These are phyloP conservation scores for Synchytrium microbalum DNA, from an alignment of 371 early-diverging fungal genomes.

Conservation along the genomic window DNA sequence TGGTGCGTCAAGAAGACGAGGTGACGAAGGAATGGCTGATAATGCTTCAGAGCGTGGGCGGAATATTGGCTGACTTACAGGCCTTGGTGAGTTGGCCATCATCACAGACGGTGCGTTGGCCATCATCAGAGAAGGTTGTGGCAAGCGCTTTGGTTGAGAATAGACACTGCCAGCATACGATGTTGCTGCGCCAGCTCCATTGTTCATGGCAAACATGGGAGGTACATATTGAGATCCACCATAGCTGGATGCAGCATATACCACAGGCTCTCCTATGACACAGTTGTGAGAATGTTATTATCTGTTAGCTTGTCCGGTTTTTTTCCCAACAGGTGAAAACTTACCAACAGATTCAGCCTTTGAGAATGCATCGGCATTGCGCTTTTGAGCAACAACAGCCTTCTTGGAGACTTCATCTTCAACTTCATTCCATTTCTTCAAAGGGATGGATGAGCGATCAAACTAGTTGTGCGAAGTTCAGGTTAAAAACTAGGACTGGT, in stretches of 20 bases:
- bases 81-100: not conserved
- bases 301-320: not conserved
- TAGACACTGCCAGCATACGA: not conserved
- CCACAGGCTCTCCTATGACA: not conserved
- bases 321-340: not conserved
- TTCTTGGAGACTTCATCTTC: constrained; percentile 28
- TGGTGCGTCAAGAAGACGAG: not conserved
- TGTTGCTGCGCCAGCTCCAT: not conserved
- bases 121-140: not conserved
- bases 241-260: not conserved
- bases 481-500: not conserved
- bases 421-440: constrained; percentile 82
- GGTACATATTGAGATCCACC: constrained; percentile 2
- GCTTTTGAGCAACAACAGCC: not conserved
- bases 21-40: not conserved
- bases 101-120: not conserved
- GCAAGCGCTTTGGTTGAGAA: not conserved
- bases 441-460: constrained; percentile 80
- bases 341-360: not conserved
- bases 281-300: not conserved
- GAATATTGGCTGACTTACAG: not conserved
- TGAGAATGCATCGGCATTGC: not conserved
- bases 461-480: constrained; percentile 40
- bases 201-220: not conserved
- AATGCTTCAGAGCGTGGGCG: not conserved